Conservation (phyloP, 768 basidiomycete genomes). For the Suillus luteus region DNA sequence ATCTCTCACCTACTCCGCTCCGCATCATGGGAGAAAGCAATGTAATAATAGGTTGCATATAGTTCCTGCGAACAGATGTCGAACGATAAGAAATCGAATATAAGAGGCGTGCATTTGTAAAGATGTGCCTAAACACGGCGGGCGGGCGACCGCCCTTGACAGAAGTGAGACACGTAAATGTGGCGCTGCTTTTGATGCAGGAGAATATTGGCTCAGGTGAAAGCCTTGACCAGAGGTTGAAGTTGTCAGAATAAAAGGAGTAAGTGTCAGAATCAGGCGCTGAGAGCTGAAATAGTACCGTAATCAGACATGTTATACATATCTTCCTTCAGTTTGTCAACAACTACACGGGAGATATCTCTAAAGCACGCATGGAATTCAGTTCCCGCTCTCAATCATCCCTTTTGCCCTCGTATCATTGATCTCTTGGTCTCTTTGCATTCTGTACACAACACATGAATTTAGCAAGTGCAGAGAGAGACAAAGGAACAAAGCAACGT, state of each 20-base stretch:
- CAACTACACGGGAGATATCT: no score
- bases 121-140: neutral
- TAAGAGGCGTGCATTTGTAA: no score
- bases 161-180: no score
- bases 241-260: no score
- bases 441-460: neutral
- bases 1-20: neutral
- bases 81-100: constrained; percentile 6
- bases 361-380: neutral
- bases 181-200: no score
- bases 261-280: no score
- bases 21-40: neutral
- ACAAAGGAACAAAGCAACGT: constrained; percentile 25
- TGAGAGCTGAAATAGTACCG: no score
- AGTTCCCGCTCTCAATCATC: neutral
- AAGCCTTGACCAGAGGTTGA: no score
- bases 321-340: no score
- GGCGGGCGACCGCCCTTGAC: no score
- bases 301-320: no score
- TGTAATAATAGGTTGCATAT: neutral
- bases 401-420: neutral
- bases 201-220: no score
- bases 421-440: constrained; percentile 1
- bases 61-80: neutral
- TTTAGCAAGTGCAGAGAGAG: neutral